These are phyloP conservation scores for Leucosporidium creatinivorum DNA, from an alignment of 768 basidiomycete species.

Conservation along the genomic window DNA sequence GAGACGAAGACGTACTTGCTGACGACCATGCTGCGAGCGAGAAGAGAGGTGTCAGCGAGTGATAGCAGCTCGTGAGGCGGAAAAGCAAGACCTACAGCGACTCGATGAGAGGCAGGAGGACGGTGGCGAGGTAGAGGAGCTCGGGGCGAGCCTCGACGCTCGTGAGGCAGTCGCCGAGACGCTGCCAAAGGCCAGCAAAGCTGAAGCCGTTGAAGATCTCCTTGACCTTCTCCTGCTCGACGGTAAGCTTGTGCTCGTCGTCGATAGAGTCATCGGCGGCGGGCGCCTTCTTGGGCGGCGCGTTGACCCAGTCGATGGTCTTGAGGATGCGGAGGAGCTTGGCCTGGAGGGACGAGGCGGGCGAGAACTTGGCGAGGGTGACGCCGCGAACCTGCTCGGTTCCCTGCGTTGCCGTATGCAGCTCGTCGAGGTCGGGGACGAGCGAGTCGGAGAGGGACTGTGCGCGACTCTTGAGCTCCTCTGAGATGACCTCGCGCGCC, in stretches of 20 bases:
- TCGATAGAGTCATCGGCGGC: background rate
- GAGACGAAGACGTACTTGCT: conserved; percentile 68
- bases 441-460: conserved; percentile 77
- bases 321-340: conserved; percentile 90
- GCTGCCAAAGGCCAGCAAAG: conserved; percentile 79
- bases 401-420: conserved; percentile 57
- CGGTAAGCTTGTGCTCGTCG: conserved; percentile 12
- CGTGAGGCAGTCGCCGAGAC: conserved; percentile 79
- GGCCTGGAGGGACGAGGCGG: conserved; percentile 90
- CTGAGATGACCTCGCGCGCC: conserved; percentile 77
- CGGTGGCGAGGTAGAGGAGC: conserved; percentile 80
- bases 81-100: conserved; percentile 47
- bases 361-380: conserved; percentile 74
- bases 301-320: conserved; percentile 56
- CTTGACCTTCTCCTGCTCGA: conserved; percentile 50
- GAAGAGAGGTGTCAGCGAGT: too few relatives aligned
- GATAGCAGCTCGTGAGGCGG: too few relatives aligned
- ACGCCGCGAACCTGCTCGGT: conserved; percentile 20
- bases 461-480: conserved; percentile 75
- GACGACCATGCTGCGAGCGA: conserved; percentile 64
- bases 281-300: conserved; percentile 11
- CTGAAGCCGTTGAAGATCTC: conserved; percentile 84
- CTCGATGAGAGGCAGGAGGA: conserved; percentile 88
- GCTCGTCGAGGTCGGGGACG: conserved; percentile 66
- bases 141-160: conserved; percentile 71